A percentile compares a stretch with the other conserved stretches of the same genome.
Conservation (phyloP, 805 yeast species). For the Komagataella populi region DNA sequence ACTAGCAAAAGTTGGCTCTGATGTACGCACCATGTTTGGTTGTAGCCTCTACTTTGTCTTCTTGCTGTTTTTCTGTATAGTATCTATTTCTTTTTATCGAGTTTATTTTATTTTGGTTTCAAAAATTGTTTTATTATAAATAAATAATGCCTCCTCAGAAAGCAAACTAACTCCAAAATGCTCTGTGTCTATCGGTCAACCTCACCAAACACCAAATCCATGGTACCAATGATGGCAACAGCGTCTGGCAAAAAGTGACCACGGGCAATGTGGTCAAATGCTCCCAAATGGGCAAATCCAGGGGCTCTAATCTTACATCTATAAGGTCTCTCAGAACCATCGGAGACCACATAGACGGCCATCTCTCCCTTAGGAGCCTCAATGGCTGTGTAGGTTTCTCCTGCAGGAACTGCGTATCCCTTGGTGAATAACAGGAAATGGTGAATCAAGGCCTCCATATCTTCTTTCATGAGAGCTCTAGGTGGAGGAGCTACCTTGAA, state of each 20-base stretch:
- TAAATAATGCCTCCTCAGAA: not conserved
- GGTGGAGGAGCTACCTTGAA: constrained; percentile 78
- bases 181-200: constrained; percentile 55
- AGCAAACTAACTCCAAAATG: not conserved
- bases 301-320: constrained; percentile 92
- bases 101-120: not conserved
- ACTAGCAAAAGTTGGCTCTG: not conserved
- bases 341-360: constrained; percentile 83
- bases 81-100: not conserved
- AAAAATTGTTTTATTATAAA: not conserved
- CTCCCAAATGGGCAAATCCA: constrained; percentile 82
- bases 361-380: constrained; percentile 95
- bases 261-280: constrained; percentile 76
- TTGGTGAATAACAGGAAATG: constrained; percentile 80
- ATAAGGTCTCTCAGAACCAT: constrained; percentile 84
- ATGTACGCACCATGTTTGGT: not conserved
- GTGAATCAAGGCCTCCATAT: constrained; percentile 86
- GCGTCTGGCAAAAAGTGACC: constrained; percentile 86
- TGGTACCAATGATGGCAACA: constrained; percentile 87
- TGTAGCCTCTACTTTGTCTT: not conserved
- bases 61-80: not conserved
- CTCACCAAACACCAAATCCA: constrained; percentile 92
- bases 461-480: constrained; percentile 72
- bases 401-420: constrained; percentile 81
- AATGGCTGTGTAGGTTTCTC: constrained; percentile 83